These are phyloP conservation scores for Monosporozyma servazzii DNA, from an alignment of 805 yeast species.

Conservation along the genomic window DNA sequence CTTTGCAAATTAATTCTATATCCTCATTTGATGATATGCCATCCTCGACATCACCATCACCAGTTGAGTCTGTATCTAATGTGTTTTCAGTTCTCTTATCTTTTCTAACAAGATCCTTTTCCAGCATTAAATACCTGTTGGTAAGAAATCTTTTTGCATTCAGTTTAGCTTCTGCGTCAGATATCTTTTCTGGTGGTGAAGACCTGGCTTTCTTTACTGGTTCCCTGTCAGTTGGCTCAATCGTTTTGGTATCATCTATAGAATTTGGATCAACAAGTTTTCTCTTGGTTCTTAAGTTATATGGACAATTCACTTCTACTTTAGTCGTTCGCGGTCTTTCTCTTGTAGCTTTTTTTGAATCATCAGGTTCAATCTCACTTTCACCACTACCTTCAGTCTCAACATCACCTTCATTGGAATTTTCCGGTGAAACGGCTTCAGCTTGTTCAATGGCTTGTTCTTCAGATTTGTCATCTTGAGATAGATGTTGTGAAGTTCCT, in stretches of 20 bases:
- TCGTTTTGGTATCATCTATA: neutral
- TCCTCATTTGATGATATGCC: conserved; percentile 12
- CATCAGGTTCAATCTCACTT: neutral
- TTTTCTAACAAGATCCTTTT: neutral
- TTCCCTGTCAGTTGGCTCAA: neutral
- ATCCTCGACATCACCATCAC: conserved; percentile 9
- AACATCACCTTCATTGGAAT: neutral
- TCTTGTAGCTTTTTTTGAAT: neutral
- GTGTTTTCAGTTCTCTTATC: neutral
- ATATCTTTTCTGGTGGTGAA: neutral
- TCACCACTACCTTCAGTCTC: neutral
- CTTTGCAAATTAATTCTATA: conserved; percentile 25
- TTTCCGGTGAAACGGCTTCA: neutral
- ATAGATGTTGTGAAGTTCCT: neutral
- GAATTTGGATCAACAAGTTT: neutral
- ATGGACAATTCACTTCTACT: neutral
- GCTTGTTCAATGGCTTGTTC: neutral
- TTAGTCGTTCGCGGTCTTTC: neutral
- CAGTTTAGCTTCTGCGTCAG: neutral
- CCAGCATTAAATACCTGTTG: neutral
- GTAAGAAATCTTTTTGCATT: neutral
- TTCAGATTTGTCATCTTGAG: neutral
- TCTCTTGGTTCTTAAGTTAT: neutral
- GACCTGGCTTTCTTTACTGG: neutral
- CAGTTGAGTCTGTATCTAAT: conserved; percentile 3